Evolutionary conservation across 2,329 filamentous ascomycete genomes (phyloP), one percentile per base, ranked within the genome.

Genomic region (Diplodia mutila): DNA sequence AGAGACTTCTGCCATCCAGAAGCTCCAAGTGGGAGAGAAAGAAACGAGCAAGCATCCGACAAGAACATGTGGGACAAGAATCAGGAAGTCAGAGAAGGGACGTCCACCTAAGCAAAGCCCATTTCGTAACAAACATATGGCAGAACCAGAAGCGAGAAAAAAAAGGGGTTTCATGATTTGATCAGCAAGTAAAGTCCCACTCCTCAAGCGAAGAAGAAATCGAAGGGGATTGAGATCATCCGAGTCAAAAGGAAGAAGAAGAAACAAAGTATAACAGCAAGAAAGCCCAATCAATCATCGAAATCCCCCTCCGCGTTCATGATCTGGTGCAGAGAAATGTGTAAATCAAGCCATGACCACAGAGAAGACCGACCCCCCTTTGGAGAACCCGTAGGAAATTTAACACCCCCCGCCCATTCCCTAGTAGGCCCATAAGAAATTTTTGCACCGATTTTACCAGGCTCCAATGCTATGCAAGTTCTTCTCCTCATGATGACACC

Each of bases 391-490:
- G 48, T 52, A 37, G 61, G 34, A 64, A 52, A 51, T 29, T n/a
- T 16, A n/a, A 46, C 49, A 51, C 25, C 49, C 61, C 6, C 18
- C 37, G 18, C 63, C 63, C 37, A 42, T 25, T 27, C 53, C 64
- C 32, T 39, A 57, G 54, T 39, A 57, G 54, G 42, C 64, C 64
- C 52, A 66, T 16, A 52, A 53, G 46, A 34, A 61, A 66, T 18
- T 61, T 67, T 61, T 51, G 54, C 64, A 66, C 64, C 64, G 46
- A 46, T 46, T 67, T 51, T 53, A 52, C 65, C 65, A 52, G 55
- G 54, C 42, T 52, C 65, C 65, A 67, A 67, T 67, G 65, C 65
- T 67, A 67, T 67, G 65, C 65, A 67, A 67, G 34, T 46, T 59
- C 52, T 42, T 51, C 49, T 61, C 61, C 39, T 48, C 39, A 37